Evolutionary conservation across 306 rosid genomes (phyloP).

Genomic region (Gillenia trifoliata): DNA sequence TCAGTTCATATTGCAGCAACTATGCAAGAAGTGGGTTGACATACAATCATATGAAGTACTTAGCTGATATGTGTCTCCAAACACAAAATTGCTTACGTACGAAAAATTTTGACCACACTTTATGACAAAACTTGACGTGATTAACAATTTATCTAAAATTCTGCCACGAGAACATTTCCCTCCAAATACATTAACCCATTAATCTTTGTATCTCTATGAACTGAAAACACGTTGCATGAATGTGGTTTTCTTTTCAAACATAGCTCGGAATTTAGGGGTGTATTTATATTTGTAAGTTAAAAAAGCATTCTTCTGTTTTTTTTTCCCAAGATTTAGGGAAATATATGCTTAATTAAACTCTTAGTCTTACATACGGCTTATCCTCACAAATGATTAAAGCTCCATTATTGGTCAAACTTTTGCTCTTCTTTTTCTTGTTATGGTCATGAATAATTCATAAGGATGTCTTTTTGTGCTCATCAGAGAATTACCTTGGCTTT

Average conservation of each 20-base stretch:
- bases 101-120: too few species aligned
- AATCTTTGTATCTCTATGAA: neutral
- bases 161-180: too few species aligned
- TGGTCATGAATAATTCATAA: constrained; percentile 12
- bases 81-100: too few species aligned
- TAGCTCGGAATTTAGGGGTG: neutral
- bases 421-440: constrained; percentile 12
- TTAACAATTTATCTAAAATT: too few species aligned
- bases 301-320: neutral
- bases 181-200: neutral
- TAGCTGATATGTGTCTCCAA: too few species aligned
- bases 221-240: neutral
- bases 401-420: constrained; percentile 19
- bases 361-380: neutral
- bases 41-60: neutral
- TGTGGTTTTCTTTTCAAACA: neutral
- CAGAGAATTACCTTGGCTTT: constrained; percentile 28
- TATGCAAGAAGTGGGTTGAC: neutral
- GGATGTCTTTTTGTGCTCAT: constrained; percentile 28
- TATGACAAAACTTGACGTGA: too few species aligned
- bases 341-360: constrained; percentile 6
- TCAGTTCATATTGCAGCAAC: neutral
- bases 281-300: neutral
- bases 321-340: constrained; percentile 1
- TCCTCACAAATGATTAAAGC: constrained; percentile 38